Evolutionary conservation across 345 rosid species (phyloP).

Genomic region (Hirschfeldia incana): DNA sequence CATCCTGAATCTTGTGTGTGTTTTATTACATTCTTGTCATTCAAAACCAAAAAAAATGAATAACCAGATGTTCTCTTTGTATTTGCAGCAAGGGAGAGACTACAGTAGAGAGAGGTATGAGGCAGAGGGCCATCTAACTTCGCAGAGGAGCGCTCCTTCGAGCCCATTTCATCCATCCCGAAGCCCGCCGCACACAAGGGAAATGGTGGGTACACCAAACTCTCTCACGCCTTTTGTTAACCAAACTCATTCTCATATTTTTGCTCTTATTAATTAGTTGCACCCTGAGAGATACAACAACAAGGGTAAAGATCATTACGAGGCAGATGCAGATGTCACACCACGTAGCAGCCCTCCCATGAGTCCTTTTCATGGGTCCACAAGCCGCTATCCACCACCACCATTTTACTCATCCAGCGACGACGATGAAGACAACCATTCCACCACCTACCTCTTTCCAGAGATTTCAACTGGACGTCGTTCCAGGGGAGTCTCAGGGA

Average conservation of each 20-base stretch:
- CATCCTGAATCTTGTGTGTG: neutral
- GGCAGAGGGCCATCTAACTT: conserved; percentile 17
- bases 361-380: conserved; percentile 21
- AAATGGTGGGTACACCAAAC: conserved; percentile 17
- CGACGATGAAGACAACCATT: conserved; percentile 34
- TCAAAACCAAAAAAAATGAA: neutral
- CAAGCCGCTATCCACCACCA: conserved; percentile 29
- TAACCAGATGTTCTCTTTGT: neutral
- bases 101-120: conserved; percentile 29
- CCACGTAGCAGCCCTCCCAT: conserved; percentile 31
- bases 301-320: conserved; percentile 24
- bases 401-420: conserved; percentile 33
- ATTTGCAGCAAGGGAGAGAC: conserved; percentile 30
- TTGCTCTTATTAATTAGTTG: neutral
- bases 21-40: neutral
- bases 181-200: conserved; percentile 27
- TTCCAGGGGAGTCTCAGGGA: conserved; percentile 29
- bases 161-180: conserved; percentile 37
- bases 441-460: conserved; percentile 31
- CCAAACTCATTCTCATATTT: neutral
- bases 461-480: conserved; percentile 27
- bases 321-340: conserved; percentile 35
- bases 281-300: conserved; percentile 18
- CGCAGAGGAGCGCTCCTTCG: conserved; percentile 23
- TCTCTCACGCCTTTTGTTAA: neutral